Base-by-base conservation (phyloP, 2,329 filamentous ascomycete species). In the Exophiala xenobiotica region DNA sequence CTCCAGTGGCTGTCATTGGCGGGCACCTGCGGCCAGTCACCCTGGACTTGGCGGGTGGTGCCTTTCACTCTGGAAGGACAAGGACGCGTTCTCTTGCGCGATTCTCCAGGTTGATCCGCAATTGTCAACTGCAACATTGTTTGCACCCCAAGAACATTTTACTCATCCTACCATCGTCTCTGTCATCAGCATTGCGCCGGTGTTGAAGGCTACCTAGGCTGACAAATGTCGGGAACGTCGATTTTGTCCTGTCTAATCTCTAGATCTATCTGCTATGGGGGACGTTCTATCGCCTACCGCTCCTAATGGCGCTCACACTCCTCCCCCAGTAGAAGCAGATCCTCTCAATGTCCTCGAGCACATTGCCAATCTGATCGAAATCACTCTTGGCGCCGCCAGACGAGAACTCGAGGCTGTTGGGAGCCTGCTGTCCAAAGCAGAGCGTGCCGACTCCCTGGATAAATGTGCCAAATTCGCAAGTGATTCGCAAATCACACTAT, bases 381-480 rank as follows among this genome's bases (percentile, higher is more conserved):
- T 88, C 51, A 86, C 86, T 58, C 79, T 92, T 41, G 88, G 88
- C 60, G 87, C 88, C 62, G 81, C 81, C 51, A 83, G 83, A 66
- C 78, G 82, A 57, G 92, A 99, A 66, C 82, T 99, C 48, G 84
- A 92, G 68, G 81, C 82, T 58, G 75, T 84, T 12, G 90, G 88
- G 57, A 96, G 89, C 74, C 77, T 99, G 70, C 78, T 99, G 56
- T 90, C 90, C 52, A 78, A 84, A 64, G 72, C 78, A 51, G 82
- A 79, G 61, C 81, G 89, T 61, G 74, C 78, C 47, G 92, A 97
- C 63, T 96, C 93, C 5, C 74, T 95, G 50, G 85, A 90, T 67
- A 82, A 90, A 74, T 96, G 92, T 71, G 83, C 84, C 61, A 86
- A 91, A 64, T 97, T 97, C 71, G 90, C 90, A 52, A 83, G 85